Evolutionary conservation across 805 yeast species (phyloP), one percentile per base, ranked within the genome.

Genomic region (Wickerhamomyces canadensis): DNA sequence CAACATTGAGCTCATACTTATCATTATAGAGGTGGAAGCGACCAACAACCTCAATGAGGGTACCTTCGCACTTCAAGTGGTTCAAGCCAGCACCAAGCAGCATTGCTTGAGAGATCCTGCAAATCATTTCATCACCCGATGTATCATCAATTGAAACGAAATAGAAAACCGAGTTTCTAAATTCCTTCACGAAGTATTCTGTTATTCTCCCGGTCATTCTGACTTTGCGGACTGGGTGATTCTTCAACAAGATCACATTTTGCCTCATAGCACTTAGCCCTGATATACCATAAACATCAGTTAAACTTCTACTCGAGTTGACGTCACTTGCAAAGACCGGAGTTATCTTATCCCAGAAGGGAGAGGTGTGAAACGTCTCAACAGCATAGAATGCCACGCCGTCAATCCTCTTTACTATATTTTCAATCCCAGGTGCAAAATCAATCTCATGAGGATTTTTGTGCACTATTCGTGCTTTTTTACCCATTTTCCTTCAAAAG

Each of bases 211-310:
- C 79, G 25, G 54, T 33, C 0, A 73, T 39, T 12, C 45, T 43
- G 0, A 73, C 46, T 16, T 45, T 46, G 15, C 51, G 44, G 2
- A 72, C 34, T 0, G 79, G 79, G 49, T 71, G 69, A 41, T 73
- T 73, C 1, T 52, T 49, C 27, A 60, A 49, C 51, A 73, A 45
- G 4, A 61, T 39, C 5, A 59, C 55, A 9, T 45, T 43, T 3
- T 49, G 36, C 2, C 21, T 33, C 15, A 38, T 32, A 0, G 51
- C 43, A 1, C 39, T 30, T 13, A 40, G 31, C 1, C 60, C 65
- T 12, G 46, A 40, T n/a, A 38, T 34, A 4, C 50, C 55, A 36
- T 65, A 65, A 0, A 62, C 35, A 0, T 47, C 44, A 2, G 49
- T 31, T 3, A 58, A 44, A 13, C 37, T 36, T 9, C 32, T 38